Evolutionary conservation across 352 stramenopile species (phyloP).

Genomic region (Hyaloperonospora arabidopsidis): DNA sequence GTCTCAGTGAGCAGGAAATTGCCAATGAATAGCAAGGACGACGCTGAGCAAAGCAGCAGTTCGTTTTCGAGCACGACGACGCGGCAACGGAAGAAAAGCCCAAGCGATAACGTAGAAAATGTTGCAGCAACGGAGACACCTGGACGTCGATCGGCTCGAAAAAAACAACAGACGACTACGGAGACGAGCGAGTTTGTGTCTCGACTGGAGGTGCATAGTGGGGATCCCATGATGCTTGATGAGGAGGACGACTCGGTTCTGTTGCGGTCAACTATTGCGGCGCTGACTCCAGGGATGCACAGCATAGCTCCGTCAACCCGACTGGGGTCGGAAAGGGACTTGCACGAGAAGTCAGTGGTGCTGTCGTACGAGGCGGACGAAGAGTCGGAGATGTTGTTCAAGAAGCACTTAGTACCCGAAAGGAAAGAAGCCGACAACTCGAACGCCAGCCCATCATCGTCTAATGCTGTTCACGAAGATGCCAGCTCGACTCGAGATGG

Average conservation of each 20-base stretch:
- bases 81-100: slow-evolving; percentile 17
- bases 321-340: slow-evolving; percentile 10
- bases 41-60: slow-evolving; percentile 9
- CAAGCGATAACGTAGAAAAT: slow-evolving; percentile 15
- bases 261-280: slow-evolving; percentile 40
- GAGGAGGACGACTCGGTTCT: slow-evolving; percentile 46
- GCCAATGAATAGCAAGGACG: slow-evolving; percentile 16
- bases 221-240: slow-evolving; percentile 17
- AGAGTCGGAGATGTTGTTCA: slow-evolving; percentile 24
- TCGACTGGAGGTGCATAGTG: slow-evolving; percentile 28
- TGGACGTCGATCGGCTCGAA: slow-evolving; percentile 17
- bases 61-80: slow-evolving; percentile 5
- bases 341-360: slow-evolving; percentile 31
- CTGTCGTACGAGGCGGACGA: slow-evolving; percentile 51
- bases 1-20: slow-evolving; percentile 43
- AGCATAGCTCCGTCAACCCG: slow-evolving; percentile 15
- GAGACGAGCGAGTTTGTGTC: slow-evolving; percentile 25
- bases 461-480: slow-evolving; percentile 11
- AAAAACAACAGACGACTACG: slow-evolving; percentile 20
- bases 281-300: slow-evolving; percentile 29
- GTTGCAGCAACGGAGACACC: slow-evolving; percentile 10
- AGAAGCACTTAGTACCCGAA: slow-evolving; percentile 11
- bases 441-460: slow-evolving; percentile 11
- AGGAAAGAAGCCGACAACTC: slow-evolving; percentile 5
- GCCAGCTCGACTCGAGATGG: slow-evolving; percentile 8